Evolutionary conservation across 176 grass and related monocot species (phyloP), one percentile per base, ranked within the genome.

Genomic region (Triticum timopheevii): DNA sequence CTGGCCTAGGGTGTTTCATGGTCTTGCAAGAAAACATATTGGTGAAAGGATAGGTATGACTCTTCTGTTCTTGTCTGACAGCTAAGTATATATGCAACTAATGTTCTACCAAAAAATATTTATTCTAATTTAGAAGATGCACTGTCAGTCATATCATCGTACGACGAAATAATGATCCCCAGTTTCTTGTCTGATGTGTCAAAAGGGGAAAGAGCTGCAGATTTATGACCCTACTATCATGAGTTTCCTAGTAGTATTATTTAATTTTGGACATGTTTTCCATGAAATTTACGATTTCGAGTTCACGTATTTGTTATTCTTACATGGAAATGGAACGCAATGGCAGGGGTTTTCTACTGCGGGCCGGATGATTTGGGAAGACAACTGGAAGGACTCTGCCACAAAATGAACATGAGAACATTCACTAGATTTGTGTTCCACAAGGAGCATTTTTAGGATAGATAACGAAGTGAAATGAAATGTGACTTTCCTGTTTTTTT

Each of bases 11-110:
- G 93, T 92, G 33, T 87, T 95, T 58, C 77, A 74, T 82, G 65
- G 83, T 66, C 50, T 95, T 65, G 86, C 93, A 70, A 67, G 54
- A 52, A 92, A 83, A 78, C 93, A 95, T 87, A 85, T 70, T 0
- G 88, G 88, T 63, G 88, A 92, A 68, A 89, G 24, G 67, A 95
- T 95, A 66, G 90, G 93, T 95, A 88, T 87, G 86, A 27, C 12
- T 67, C 28, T 61, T 77, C 11, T 54, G 61, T 67, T 54, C 13
- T 67, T 56, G 13, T 17, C 61, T 77, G 52, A 23, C 25, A 65
- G 15, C 59, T 82, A 25, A 73, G 1, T 45, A 27, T 25, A 45
- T 23, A 45, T 47, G 39, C 38, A 73, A 25, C 3, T 12, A 73
- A 73, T 13, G 23, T 15, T 27, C 11, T 73, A 16, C 3, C 3